Conservation (phyloP, 2,329 filamentous ascomycete genomes). For the Xylaria sp. region DNA sequence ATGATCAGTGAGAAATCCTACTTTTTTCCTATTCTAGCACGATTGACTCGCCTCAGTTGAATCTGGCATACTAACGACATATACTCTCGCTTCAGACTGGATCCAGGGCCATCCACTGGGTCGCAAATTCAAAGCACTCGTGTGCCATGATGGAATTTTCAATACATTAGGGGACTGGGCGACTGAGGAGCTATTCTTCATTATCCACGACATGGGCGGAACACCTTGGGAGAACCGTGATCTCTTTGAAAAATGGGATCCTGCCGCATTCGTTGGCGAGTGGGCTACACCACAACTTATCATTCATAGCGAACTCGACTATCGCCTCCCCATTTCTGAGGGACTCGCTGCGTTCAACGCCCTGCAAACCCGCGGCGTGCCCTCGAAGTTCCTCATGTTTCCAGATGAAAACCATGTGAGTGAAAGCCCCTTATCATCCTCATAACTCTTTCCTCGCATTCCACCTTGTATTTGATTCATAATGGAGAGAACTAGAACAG, state of each 20-base stretch:
- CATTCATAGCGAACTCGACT: conserved; percentile 91
- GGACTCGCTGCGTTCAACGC: conserved; percentile 88
- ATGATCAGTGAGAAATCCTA: conserved; percentile 69
- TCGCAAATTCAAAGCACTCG: conserved; percentile 85
- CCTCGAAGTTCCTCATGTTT: conserved; percentile 82
- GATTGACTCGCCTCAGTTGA: background rate
- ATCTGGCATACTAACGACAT: conserved; percentile 15
- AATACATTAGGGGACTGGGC: conserved; percentile 73
- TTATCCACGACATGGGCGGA: conserved; percentile 73
- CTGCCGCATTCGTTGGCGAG: conserved; percentile 68
- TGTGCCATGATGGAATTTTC: conserved; percentile 89
- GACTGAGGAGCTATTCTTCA: conserved; percentile 77
- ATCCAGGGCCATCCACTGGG: conserved; percentile 88
- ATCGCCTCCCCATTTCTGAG: conserved; percentile 85
- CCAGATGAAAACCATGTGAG: conserved; percentile 75
- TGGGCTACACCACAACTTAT: conserved; percentile 89
- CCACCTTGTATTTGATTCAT: background rate
- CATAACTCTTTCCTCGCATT: background rate
- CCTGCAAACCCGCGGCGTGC: conserved; percentile 77
- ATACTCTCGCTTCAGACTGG: conserved; percentile 67
- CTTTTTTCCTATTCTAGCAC: background rate
- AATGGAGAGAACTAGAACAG: background rate
- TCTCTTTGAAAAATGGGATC: conserved; percentile 76
- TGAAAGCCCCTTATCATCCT: conserved; percentile 13
- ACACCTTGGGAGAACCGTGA: conserved; percentile 69